Evolutionary conservation across 1,284 basidiomycete genomes (phyloP).

Genomic region (Vanrija pseudolonga): DNA sequence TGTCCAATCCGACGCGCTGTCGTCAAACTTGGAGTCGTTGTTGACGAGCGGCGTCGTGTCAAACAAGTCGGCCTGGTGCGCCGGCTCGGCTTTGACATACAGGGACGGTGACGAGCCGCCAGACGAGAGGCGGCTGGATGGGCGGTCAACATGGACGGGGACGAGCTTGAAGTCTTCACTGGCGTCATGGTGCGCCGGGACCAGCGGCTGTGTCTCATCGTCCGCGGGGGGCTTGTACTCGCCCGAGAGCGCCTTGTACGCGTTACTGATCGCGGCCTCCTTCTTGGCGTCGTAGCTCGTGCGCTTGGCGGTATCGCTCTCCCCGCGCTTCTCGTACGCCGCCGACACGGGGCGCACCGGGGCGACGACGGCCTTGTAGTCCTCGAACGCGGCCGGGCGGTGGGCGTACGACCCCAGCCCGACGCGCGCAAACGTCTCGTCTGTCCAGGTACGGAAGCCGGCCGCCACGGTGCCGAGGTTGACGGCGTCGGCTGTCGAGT

Average conservation of each 20-base stretch:
- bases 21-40: background rate
- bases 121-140: too few relatives aligned
- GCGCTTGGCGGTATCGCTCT: too few relatives aligned
- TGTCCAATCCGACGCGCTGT: background rate
- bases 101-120: too few relatives aligned
- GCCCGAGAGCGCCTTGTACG: background rate
- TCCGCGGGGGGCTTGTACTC: background rate
- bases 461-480: background rate
- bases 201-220: background rate
- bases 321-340: too few relatives aligned
- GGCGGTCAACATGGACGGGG: background rate
- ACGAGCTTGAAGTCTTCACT: background rate
- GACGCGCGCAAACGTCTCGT: slow-evolving; percentile 29
- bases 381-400: background rate
- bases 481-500: background rate
- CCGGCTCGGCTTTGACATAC: background rate
- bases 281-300: too few relatives aligned
- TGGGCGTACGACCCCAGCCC: slow-evolving; percentile 3
- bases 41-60: background rate
- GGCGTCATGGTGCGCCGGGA: background rate
- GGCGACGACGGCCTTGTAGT: background rate
- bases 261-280: background rate
- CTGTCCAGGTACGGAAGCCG: slow-evolving; percentile 16
- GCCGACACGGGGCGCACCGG: too few relatives aligned
- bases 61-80: background rate